These are phyloP conservation scores for Lecanicillium sp. DNA, from an alignment of 2,329 filamentous ascomycete genomes.

Conservation along the genomic window DNA sequence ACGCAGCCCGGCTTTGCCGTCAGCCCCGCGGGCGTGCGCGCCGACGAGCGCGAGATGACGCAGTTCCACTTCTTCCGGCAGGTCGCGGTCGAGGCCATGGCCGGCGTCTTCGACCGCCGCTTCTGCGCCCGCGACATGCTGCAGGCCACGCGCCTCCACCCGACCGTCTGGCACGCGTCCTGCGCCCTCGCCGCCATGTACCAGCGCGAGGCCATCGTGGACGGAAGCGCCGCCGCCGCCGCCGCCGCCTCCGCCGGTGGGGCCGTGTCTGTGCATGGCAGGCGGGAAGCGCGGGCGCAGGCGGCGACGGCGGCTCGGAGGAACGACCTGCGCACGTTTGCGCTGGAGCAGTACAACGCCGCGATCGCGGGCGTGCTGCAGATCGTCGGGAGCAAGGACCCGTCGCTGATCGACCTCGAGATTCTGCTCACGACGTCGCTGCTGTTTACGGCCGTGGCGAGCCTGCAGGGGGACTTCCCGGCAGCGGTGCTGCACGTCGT, in stretches of 20 bases:
- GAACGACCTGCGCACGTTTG: not conserved
- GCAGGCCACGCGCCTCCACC: constrained; percentile 7
- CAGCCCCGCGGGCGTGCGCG: not conserved
- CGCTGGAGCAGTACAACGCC: constrained; percentile 6
- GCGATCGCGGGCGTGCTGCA: not conserved
- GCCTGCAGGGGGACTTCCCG: constrained; percentile 3
- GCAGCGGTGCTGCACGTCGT: not conserved
- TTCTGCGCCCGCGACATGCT: constrained; percentile 7
- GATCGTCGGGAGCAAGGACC: not conserved
- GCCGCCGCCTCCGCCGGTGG: not conserved
- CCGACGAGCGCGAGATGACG: not conserved
- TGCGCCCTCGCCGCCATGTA: constrained; percentile 9
- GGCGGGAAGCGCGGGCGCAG: not conserved
- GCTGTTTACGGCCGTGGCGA: constrained; percentile 1
- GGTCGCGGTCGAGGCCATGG: not conserved
- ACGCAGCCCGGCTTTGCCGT: not conserved
- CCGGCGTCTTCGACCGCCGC: constrained; percentile 1
- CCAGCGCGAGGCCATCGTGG: not conserved
- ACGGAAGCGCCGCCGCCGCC: too few species aligned
- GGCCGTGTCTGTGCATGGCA: too few species aligned
- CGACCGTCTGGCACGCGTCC: constrained; percentile 5
- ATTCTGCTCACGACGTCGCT: constrained; percentile 1
- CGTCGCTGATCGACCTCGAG: not conserved
- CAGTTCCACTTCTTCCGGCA: constrained; percentile 3
- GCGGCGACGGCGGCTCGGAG: not conserved